A percentile compares a stretch with the other conserved stretches of the same genome.
These are phyloP conservation scores for Bolboschoenoplectus hybrid DNA, from an alignment of 202 grass and related monocot species.

Conservation along the genomic window DNA sequence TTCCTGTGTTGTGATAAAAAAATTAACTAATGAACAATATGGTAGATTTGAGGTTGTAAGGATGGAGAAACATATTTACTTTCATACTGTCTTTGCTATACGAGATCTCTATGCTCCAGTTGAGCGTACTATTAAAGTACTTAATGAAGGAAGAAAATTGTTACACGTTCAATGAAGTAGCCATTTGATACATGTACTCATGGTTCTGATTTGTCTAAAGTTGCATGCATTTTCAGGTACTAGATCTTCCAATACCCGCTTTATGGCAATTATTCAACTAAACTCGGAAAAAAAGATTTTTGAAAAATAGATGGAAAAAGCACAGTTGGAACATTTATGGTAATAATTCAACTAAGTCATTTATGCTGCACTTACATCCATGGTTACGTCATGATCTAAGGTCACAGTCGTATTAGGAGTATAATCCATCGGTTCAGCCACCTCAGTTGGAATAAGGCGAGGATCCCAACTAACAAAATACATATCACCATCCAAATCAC, in stretches of 20 bases:
- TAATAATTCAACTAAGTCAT: not conserved
- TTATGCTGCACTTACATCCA: conserved; percentile 57
- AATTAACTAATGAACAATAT: not conserved
- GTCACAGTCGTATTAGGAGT: conserved; percentile 56
- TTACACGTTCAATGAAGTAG: not conserved
- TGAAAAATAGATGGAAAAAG: not conserved
- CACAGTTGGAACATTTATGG: no score
- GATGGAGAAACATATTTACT: not conserved
- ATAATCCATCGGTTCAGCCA: conserved; percentile 72
- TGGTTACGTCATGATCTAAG: conserved; percentile 84
- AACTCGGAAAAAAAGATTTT: not conserved
- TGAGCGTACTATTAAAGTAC: not conserved
- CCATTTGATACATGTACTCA: not conserved
- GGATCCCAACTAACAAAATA: conserved; percentile 92
- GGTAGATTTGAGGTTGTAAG: not conserved
- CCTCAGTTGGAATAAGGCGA: conserved; percentile 60
- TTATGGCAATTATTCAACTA: not conserved
- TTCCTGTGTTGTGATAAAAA: conserved; percentile 53
- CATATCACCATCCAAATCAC: conserved; percentile 94
- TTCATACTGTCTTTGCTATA: not conserved
- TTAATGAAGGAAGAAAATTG: not conserved
- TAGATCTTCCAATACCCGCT: not conserved
- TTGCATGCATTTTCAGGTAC: conserved; percentile 14
- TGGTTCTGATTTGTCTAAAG: not conserved
- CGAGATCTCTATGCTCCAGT: not conserved